Evolutionary conservation across 2,329 filamentous ascomycete species (phyloP).

Genomic region (Rachicladosporium sp.): DNA sequence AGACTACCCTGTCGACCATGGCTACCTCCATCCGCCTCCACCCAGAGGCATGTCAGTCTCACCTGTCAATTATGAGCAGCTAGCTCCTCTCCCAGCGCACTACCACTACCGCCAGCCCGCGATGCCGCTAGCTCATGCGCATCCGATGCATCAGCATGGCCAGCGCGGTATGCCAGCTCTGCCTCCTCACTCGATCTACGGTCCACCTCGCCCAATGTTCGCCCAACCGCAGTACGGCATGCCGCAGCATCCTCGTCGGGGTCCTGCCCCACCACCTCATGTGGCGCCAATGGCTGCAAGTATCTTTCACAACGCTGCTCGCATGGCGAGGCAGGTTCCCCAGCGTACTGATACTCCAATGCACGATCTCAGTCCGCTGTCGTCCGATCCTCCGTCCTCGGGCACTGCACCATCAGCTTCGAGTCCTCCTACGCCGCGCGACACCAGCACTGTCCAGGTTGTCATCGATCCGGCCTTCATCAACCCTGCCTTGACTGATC

Average conservation of each 20-base stretch:
- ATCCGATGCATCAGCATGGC: constrained; percentile 12
- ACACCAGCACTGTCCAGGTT: constrained; percentile 25
- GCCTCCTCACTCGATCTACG: constrained; percentile 8
- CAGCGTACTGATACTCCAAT: constrained; percentile 23
- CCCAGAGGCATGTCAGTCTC: constrained; percentile 15
- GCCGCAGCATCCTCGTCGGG: constrained; percentile 9
- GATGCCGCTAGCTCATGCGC: constrained; percentile 11
- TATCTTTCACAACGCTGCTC: constrained; percentile 23
- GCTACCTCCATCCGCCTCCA: constrained; percentile 13
- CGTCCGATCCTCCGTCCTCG: constrained; percentile 32
- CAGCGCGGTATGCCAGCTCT: constrained; percentile 7
- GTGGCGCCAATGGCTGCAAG: constrained; percentile 18
- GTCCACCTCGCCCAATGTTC: constrained; percentile 7
- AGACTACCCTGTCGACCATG: constrained; percentile 12
- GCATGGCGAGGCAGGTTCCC: constrained; percentile 20
- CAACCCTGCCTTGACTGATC: constrained; percentile 20
- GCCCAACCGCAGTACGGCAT: constrained; percentile 1
- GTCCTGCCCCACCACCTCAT: constrained; percentile 13
- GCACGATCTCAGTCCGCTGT: constrained; percentile 28
- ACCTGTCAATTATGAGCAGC: constrained; percentile 15
- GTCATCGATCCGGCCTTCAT: constrained; percentile 23
- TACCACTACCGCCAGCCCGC: constrained; percentile 17
- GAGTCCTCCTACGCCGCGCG: constrained; percentile 29
- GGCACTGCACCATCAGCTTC: constrained; percentile 26
- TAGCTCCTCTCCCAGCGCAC: constrained; percentile 6